These are phyloP conservation scores for Apiospora aurea DNA, from an alignment of 2,329 filamentous ascomycete species.

Conservation along the genomic window DNA sequence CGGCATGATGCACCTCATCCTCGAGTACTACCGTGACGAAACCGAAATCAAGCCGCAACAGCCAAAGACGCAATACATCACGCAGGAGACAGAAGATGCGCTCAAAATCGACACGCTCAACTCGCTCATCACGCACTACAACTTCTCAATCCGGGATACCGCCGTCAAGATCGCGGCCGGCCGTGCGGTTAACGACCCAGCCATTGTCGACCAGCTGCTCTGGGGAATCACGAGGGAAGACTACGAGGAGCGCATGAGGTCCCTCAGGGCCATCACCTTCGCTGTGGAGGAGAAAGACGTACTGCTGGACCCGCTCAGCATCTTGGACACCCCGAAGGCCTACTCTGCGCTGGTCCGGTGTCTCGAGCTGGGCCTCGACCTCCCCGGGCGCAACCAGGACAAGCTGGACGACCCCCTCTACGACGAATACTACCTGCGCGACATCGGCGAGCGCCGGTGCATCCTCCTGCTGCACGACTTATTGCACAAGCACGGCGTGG, in stretches of 20 bases:
- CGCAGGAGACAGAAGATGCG: constrained; percentile 77
- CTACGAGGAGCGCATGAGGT: constrained; percentile 65
- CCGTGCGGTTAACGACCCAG: constrained; percentile 64
- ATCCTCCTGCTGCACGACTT: constrained; percentile 65
- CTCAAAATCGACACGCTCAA: constrained; percentile 71
- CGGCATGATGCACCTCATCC: constrained; percentile 62
- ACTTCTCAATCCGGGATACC: constrained; percentile 74
- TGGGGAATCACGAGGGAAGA: constrained; percentile 65
- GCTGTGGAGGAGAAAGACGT: constrained; percentile 55
- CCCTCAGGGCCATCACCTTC: constrained; percentile 62
- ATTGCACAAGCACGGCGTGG: constrained; percentile 64
- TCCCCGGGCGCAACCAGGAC: constrained; percentile 52
- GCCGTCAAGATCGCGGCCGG: constrained; percentile 66
- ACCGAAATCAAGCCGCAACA: constrained; percentile 71
- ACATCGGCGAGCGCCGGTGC: constrained; percentile 66
- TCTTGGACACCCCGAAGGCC: constrained; percentile 57
- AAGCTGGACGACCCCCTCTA: constrained; percentile 62
- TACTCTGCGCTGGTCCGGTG: constrained; percentile 67
- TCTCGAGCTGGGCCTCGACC: constrained; percentile 61
- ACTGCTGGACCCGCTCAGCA: constrained; percentile 49
- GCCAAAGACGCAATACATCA: constrained; percentile 75
- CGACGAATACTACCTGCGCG: constrained; percentile 69
- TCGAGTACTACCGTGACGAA: constrained; percentile 66
- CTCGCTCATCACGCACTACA: constrained; percentile 74
- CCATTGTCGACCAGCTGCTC: constrained; percentile 58